These are phyloP conservation scores for Colletotrichum truncatum DNA, from an alignment of 2,329 filamentous ascomycete species.

Conservation along the genomic window DNA sequence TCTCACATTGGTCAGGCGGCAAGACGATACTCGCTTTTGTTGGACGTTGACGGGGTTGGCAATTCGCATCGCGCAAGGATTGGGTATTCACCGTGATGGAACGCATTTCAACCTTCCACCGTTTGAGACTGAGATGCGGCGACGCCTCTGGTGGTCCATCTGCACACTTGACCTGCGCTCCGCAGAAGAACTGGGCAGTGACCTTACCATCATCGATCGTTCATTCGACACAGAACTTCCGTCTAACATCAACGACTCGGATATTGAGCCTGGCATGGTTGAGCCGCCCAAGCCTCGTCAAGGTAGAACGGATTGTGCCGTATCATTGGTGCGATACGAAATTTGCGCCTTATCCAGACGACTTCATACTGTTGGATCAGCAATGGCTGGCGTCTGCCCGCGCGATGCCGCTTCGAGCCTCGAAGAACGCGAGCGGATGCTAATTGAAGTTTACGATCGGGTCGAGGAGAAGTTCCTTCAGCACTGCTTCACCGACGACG, in stretches of 20 bases:
- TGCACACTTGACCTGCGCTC: conserved; percentile 64
- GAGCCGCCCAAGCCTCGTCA: conserved; percentile 56
- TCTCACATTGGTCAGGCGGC: conserved; percentile 55
- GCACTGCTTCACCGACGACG: conserved; percentile 52
- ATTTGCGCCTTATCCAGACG: conserved; percentile 52
- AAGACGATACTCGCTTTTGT: conserved; percentile 62
- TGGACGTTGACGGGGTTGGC: conserved; percentile 69
- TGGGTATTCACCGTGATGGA: conserved; percentile 69
- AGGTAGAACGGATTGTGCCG: conserved; percentile 63
- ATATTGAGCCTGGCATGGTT: conserved; percentile 55
- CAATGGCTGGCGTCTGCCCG: conserved; percentile 41
- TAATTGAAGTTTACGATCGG: conserved; percentile 61
- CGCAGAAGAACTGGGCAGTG: conserved; percentile 62
- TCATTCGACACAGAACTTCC: conserved; percentile 59
- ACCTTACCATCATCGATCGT: conserved; percentile 50
- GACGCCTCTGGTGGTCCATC: conserved; percentile 70
- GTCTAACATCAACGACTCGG: conserved; percentile 59
- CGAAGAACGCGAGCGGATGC: conserved; percentile 51
- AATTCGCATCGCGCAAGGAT: conserved; percentile 66
- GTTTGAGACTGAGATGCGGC: conserved; percentile 68
- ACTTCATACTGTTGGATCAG: conserved; percentile 44
- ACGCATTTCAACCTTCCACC: conserved; percentile 59
- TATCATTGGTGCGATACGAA: conserved; percentile 59
- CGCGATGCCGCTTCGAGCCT: conserved; percentile 40
- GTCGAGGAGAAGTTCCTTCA: conserved; percentile 64